Base-by-base conservation (phyloP, 306 rosid genomes). In the Alnus glutinosa region DNA sequence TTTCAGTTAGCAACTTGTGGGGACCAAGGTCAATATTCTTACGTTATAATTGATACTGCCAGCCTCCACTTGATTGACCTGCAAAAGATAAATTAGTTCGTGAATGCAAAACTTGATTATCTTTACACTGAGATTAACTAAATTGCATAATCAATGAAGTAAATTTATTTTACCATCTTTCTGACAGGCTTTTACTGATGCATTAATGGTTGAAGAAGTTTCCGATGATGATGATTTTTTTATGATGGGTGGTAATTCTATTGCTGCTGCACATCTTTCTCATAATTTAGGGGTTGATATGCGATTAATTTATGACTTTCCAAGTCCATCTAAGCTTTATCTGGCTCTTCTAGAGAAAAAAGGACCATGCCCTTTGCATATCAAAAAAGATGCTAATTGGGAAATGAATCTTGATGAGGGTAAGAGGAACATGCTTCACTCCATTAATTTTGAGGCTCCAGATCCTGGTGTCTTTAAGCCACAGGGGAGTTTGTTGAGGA, bases 241-340 rank as follows among this genome's bases (percentile, higher is more conserved):
- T 85, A 50, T 13, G 75, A 76, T 89, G 92, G 98, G 98, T 8
- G 97, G 97, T 77, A 84, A 89, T 86, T 94, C 98, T 74, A 90
- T 94, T 72, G 75, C 92, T 84, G 97, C 97, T 47, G 98, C 98
- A 68, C 97, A 89, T 85, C 88, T 91, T 83, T 86, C 98, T 71
- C 83, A 89, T 75, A 83, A 51, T 79, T 83, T 94, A 79, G 98
- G 97, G 78, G 77, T 88, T 81, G 91, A 92, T 82, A 85, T 92
- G 97, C 90, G 88, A 81, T 83, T 89, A 73, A 87, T 94, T 66
- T 94, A 92, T 80, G 18, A 73, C 80, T 82, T 78, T 78, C 90
- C 92, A 68, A 88, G 81, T 76, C 97, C 98, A 57, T 84, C 80
- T 47, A 87, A 87, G 86, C 93, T 94, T 79, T 92, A 83, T 62